Conservation (phyloP, 768 basidiomycete genomes). For the Pleurotus cornucopiae region DNA sequence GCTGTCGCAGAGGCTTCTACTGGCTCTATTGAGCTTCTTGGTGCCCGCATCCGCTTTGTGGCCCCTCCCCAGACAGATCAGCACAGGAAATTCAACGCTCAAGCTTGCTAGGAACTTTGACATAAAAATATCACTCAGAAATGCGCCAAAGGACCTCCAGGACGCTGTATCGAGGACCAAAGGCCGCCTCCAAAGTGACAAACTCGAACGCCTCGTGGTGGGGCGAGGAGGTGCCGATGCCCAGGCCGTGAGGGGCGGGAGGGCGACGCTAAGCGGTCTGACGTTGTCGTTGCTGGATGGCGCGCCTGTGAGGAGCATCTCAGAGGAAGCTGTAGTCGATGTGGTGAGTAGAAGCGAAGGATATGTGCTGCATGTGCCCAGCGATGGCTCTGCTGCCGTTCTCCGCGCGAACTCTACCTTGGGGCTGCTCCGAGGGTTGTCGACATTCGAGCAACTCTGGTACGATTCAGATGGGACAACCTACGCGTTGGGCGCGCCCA, state of each 20-base stretch:
- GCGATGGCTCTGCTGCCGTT: slow-evolving; percentile 47
- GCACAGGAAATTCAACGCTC: slow-evolving; percentile 37
- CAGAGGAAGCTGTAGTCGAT: slow-evolving; percentile 46
- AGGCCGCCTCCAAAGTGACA: slow-evolving; percentile 41
- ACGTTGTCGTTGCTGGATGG: slow-evolving; percentile 33
- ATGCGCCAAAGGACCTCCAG: slow-evolving; percentile 50
- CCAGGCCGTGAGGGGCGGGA: slow-evolving; percentile 30
- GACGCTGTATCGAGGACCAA: slow-evolving; percentile 53
- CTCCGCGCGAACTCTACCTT: slow-evolving; percentile 60
- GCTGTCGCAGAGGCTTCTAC: background rate
- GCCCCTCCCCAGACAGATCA: slow-evolving; percentile 37
- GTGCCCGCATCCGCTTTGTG: slow-evolving; percentile 18
- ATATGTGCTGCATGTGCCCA: slow-evolving; percentile 54
- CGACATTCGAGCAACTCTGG: slow-evolving; percentile 74
- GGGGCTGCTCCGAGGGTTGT: slow-evolving; percentile 67
- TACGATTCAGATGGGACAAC: slow-evolving; percentile 44
- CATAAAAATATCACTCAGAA: slow-evolving; percentile 40
- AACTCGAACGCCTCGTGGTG: slow-evolving; percentile 53
- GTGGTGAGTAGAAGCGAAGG: slow-evolving; percentile 52
- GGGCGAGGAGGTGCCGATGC: slow-evolving; percentile 53
- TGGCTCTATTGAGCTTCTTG: slow-evolving; percentile 8
- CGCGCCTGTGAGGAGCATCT: slow-evolving; percentile 38
- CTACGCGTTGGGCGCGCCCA: slow-evolving; percentile 53
- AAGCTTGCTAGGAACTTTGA: slow-evolving; percentile 47
- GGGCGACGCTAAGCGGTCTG: slow-evolving; percentile 33